Evolutionary conservation across 2,329 filamentous ascomycete genomes (phyloP), one percentile per base, ranked within the genome.

Genomic region (Cladophialophora immunda): DNA sequence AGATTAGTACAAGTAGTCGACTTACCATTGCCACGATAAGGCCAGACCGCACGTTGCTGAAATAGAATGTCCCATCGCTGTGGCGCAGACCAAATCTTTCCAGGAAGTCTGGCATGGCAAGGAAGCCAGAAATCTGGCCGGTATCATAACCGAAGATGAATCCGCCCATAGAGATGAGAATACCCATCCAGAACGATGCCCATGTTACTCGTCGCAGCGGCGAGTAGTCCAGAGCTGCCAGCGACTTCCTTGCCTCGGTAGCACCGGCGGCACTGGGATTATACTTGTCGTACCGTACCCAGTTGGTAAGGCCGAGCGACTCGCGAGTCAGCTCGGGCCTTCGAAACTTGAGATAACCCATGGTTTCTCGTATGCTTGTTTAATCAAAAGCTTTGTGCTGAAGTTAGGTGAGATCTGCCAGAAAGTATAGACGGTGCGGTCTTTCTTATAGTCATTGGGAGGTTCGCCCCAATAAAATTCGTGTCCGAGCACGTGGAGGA

Each of bases 131-230:
- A 47, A 82, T 82, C 64, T 82, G 80, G 68, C 80, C 78, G 4
- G 80, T 81, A 61, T 81, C 78, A 54, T 80, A 80, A 6, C 79
- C 78, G 55, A 80, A 80, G 6, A 65, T 75, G 58, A 81, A 78
- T 1, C 80, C 80, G n/a, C 80, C 80, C 78, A 82, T 81, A 0
- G 80, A 82, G 30, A 81, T 77, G n/a, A 81, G 76, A 17, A 81
- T 70, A n/a, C 77, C 79, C 79, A 82, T 80, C 58, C 76, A 62
- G 36, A 79, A 72, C 11, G 80, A 77, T 19, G 76, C 75, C 64
- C 76, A 64, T 15, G 80, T 82, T 30, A 82, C 62, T 58, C 73
- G 65, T 22, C 58, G 66, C 17, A 73, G 58, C 9, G 74, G 72
- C 11, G 71, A 71, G 61, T 74, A 73, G 58, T 75, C 72, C 45